A percentile compares a stretch with the other conserved stretches of the same genome.
These are phyloP conservation scores for Kuraishia piskuri DNA, from an alignment of 805 yeast species.

Conservation along the genomic window DNA sequence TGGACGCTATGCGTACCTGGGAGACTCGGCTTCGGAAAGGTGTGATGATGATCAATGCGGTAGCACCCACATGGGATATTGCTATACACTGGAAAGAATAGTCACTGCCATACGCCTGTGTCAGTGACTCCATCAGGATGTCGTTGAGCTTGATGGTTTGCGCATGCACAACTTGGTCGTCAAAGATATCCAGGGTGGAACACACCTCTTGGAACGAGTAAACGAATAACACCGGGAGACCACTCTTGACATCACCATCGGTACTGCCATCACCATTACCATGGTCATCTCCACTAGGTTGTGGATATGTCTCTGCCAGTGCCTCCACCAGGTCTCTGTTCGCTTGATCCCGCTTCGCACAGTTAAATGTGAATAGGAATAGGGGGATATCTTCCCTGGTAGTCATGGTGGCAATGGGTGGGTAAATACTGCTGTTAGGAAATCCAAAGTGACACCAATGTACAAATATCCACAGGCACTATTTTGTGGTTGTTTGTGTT, in stretches of 20 bases:
- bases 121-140: slow-evolving; percentile 25
- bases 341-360: slow-evolving; percentile 38
- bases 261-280: slow-evolving; percentile 6
- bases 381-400: slow-evolving; percentile 4
- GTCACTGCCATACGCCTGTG: slow-evolving; percentile 22
- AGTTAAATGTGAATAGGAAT: slow-evolving; percentile 40
- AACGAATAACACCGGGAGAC: slow-evolving; percentile 37
- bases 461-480: too few relatives aligned
- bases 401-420: background rate
- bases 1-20: slow-evolving; percentile 20
- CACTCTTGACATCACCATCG: slow-evolving; percentile 2
- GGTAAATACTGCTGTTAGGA: background rate
- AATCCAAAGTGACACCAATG: too few relatives aligned
- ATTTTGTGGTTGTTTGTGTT: too few relatives aligned
- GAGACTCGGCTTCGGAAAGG: slow-evolving; percentile 24
- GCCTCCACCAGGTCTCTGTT: slow-evolving; percentile 22
- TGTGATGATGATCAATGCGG: slow-evolving; percentile 43
- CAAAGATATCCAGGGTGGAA: slow-evolving; percentile 45
- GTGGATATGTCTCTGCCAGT: slow-evolving; percentile 18
- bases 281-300: background rate
- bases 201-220: slow-evolving; percentile 65
- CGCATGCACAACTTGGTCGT: slow-evolving; percentile 25
- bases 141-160: slow-evolving; percentile 28
- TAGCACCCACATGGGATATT: slow-evolving; percentile 44
- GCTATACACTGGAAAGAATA: slow-evolving; percentile 33